Conservation (phyloP, 192 early-diverging fungal genomes). For the Geranomyces michiganensis region DNA sequence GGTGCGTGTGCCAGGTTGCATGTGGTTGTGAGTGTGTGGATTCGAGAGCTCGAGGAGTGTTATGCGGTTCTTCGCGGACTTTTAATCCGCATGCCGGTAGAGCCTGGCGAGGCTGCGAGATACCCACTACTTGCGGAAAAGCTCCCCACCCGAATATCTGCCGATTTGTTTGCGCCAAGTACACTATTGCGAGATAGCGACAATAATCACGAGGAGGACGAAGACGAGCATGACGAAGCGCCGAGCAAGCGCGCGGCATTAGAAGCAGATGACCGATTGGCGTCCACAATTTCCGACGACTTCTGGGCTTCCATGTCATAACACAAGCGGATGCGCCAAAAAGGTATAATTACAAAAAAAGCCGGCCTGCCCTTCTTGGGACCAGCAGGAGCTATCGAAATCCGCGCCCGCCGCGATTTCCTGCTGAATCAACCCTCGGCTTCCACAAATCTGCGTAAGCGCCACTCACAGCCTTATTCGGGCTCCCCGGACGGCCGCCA, state of each 20-base stretch:
- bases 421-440: too few species aligned
- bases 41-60: conserved; percentile 11
- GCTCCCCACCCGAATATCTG: not conserved
- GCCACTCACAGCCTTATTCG: too few species aligned
- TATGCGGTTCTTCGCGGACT: conserved; percentile 1
- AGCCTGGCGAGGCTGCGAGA: not conserved
- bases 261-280: too few species aligned
- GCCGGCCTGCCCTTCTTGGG: too few species aligned
- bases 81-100: not conserved
- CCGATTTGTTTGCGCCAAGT: not conserved
- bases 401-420: too few species aligned
- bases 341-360: too few species aligned
- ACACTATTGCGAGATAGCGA: not conserved
- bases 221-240: not conserved
- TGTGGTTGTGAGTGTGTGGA: not conserved
- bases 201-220: not conserved
- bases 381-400: too few species aligned
- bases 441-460: too few species aligned
- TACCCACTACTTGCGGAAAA: not conserved
- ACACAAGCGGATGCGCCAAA: too few species aligned
- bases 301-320: not conserved
- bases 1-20: conserved; percentile 17
- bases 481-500: too few species aligned
- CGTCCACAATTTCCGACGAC: not conserved
- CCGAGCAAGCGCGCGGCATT: not conserved